These are phyloP conservation scores for Platismatia glauca DNA, from an alignment of 495 filamentous ascomycete genomes.

Conservation along the genomic window DNA sequence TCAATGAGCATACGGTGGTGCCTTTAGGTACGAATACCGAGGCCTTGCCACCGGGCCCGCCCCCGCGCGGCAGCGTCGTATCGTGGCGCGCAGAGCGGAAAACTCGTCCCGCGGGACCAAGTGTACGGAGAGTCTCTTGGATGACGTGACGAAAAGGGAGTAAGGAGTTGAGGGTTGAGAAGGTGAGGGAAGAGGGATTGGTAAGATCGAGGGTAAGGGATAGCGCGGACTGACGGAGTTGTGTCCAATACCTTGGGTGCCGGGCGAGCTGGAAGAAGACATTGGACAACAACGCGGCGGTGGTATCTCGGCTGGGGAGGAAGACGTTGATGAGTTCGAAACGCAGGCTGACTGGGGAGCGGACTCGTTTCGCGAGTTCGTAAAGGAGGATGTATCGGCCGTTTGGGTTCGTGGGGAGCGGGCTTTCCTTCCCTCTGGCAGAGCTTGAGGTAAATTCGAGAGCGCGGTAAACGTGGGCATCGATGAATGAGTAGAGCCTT, in stretches of 20 bases:
- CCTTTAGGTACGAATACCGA: constrained; percentile 43
- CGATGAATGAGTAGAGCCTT: constrained; percentile 9
- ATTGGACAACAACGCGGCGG: constrained; percentile 46
- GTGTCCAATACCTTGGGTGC: constrained; percentile 38
- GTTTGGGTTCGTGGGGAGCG: neutral
- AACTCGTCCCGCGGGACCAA: constrained; percentile 53
- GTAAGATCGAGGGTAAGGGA: neutral
- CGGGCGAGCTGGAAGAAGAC: constrained; percentile 53
- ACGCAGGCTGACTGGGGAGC: constrained; percentile 26
- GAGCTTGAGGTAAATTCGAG: neutral
- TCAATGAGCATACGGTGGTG: constrained; percentile 35
- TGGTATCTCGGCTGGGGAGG: constrained; percentile 55
- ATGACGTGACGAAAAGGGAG: neutral
- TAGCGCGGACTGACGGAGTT: constrained; percentile 27
- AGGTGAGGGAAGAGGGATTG: constrained; percentile 19
- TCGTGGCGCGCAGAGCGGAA: constrained; percentile 32
- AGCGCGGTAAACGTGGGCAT: constrained; percentile 9
- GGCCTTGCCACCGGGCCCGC: constrained; percentile 51
- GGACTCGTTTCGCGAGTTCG: constrained; percentile 30
- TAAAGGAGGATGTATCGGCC: constrained; percentile 35
- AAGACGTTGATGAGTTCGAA: constrained; percentile 35
- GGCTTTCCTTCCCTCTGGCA: neutral
- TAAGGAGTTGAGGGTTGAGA: neutral
- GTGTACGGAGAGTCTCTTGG: constrained; percentile 8
- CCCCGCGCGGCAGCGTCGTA: constrained; percentile 52